Evolutionary conservation across 1,139 yeast species (phyloP), one percentile per base, ranked within the genome.

Genomic region (Martiniozyma asiatica): DNA sequence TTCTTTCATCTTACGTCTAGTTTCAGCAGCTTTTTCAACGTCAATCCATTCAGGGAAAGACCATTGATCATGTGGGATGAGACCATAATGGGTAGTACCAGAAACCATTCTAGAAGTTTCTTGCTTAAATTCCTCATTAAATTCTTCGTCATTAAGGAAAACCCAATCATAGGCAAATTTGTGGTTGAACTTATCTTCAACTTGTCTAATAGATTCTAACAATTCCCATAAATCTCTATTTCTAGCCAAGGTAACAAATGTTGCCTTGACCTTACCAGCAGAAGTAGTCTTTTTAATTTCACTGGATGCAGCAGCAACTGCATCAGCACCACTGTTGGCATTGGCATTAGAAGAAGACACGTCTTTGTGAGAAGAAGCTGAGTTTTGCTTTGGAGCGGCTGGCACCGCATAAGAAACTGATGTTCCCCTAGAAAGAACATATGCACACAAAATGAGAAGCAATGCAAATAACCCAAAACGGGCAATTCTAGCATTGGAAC

Each of bases 81-180:
- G 35, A 28, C 73, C 74, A 42, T 64, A 70, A 37, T 65, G 59
- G 30, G 70, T 59, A n/a, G 44, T 55, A 40, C 75, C 77, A 8
- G 70, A 55, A 19, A 60, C 58, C 21, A 65, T 39, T 8, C 59
- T 48, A 3, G 54, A 32, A 1, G 68, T 56, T 20, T 59, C 57
- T 25, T 42, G 50, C 38, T 54, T 62, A 48, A 69, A 68, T 35
- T 60, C 65, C 4, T 59, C 63, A 28, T 58, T 50, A 47, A 68
- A 68, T 10, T 61, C 65, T 37, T 61, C 62, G 40, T 68, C 73
- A 34, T 62, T 65, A 36, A 79, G 59, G 48, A 80, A 80, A 9
- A 79, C 79, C 92, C 92, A 80, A 50, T 79, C 89, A 50, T 80
- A 80, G 45, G 74, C 62, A 56, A 55, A 79, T 35, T 68, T 62